Evolutionary conservation across 306 rosid species (phyloP).

Genomic region (Gastrolobium villosum): DNA sequence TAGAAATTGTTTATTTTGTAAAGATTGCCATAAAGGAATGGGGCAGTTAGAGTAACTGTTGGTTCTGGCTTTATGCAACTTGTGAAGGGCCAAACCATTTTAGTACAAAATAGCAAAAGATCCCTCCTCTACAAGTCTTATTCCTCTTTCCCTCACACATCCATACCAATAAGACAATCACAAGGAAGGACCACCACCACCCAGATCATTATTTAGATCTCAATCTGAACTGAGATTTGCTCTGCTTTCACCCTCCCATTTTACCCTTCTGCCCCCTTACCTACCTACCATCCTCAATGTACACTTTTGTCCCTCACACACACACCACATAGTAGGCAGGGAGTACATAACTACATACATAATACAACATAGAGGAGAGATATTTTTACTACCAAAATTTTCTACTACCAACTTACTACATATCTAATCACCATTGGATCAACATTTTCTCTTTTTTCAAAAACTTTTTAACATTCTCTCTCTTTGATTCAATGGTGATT

Average conservation of each 20-base stretch:
- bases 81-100: slow-evolving; percentile 64
- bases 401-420: no score
- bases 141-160: slow-evolving; percentile 45
- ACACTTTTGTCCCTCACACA: slow-evolving; percentile 47
- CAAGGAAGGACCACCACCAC: slow-evolving; percentile 64
- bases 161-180: slow-evolving; percentile 57
- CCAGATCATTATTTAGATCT: slow-evolving; percentile 73
- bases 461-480: no score
- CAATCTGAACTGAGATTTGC: slow-evolving; percentile 80
- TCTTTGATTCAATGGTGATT: no score
- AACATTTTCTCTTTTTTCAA: no score
- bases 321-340: background rate
- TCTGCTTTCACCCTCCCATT: slow-evolving; percentile 45
- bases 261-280: slow-evolving; percentile 57
- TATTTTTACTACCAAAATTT: no score
- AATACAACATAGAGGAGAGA: no score
- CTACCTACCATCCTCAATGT: slow-evolving; percentile 52
- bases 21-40: slow-evolving; percentile 60
- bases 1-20: slow-evolving; percentile 49
- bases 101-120: slow-evolving; percentile 50
- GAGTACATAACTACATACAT: background rate
- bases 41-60: slow-evolving; percentile 60
- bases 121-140: slow-evolving; percentile 23
- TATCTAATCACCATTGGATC: no score
- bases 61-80: slow-evolving; percentile 68